Evolutionary conservation across 495 filamentous ascomycete genomes (phyloP), one percentile per base, ranked within the genome.

Genomic region (Xylaria intraflava): DNA sequence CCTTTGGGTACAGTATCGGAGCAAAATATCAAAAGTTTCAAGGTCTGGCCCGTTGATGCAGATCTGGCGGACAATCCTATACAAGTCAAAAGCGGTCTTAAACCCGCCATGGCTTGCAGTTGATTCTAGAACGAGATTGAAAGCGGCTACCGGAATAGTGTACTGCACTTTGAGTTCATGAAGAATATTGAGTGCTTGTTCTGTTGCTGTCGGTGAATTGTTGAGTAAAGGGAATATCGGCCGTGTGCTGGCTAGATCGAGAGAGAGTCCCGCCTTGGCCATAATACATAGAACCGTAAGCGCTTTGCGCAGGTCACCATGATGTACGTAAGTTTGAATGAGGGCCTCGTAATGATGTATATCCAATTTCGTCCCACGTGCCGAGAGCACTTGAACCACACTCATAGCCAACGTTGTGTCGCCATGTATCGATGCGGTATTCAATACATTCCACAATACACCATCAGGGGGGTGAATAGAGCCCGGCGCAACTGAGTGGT

Each of bases 331-430:
- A 30, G 82, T 74, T 50, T 86, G 79, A 17, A 90, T 63, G 14
- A 96, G 75, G 26, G 80, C 74, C 65, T 91, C 88, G 69, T 93
- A 95, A 62, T 95, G 87, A 44, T 84, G 76, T 4, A 74, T 57
- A 2, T 74, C 67, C 26, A 88, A 74, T 31, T 72, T 65, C 19
- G 77, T 65, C 1, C 72, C 77, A 12, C 81, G 74, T 3, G 75
- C 65, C 0, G 78, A 77, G 16, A 86, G 74, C 35, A 75, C 62
- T 38, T 79, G 77, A 57, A 90, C 75, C 35, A 81, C 84, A 48
- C 78, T 72, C 10, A 80, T 81, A 10, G 85, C 87, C n/a, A 96
- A 72, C 0, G 70, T 61, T n/a, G 78, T 64, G 62, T 95, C 84
- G 27, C 78, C 81, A 56, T 79, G 58, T 16, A 79, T 77, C 1